These are phyloP conservation scores for Lasiodiplodia hormozganensis DNA, from an alignment of 2,329 filamentous ascomycete species.

Conservation along the genomic window DNA sequence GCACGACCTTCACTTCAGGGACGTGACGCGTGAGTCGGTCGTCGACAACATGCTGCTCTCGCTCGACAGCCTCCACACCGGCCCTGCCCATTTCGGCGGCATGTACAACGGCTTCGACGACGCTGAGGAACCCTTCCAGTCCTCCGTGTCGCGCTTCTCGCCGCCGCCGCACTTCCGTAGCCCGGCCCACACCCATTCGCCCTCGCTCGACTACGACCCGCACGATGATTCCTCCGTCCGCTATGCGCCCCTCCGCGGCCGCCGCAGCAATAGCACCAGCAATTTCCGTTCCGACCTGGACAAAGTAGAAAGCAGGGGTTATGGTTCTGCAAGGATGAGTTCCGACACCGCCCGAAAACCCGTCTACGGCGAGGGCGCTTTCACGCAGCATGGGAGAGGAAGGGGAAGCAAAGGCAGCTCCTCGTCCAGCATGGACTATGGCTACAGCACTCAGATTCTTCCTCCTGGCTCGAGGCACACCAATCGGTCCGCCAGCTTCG, in stretches of 20 bases:
- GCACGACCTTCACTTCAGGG: conserved; percentile 84
- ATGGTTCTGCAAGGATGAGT: conserved; percentile 28
- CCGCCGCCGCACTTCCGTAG: conserved; percentile 49
- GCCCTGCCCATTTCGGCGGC: conserved; percentile 37
- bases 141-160: conserved; percentile 42
- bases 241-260: conserved; percentile 58
- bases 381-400: conserved; percentile 42
- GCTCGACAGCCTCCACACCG: conserved; percentile 73
- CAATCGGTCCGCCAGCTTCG: conserved; percentile 76
- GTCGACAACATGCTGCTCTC: conserved; percentile 96
- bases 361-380: conserved; percentile 39
- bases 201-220: conserved; percentile 56
- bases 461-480: conserved; percentile 54
- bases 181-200: conserved; percentile 66
- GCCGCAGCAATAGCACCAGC: conserved; percentile 82
- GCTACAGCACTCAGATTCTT: conserved; percentile 66
- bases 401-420: conserved; percentile 77
- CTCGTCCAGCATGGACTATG: conserved; percentile 70
- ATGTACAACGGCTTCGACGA: conserved; percentile 49
- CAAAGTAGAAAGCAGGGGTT: conserved; percentile 39
- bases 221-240: conserved; percentile 46
- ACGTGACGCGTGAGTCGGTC: conserved; percentile 84
- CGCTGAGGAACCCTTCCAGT: conserved; percentile 49
- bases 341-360: conserved; percentile 36
- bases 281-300: conserved; percentile 58